phyloP scores from a whole-genome alignment of 1,139 yeast genomes.

The Saccharomyces pastorianus region DNA sequence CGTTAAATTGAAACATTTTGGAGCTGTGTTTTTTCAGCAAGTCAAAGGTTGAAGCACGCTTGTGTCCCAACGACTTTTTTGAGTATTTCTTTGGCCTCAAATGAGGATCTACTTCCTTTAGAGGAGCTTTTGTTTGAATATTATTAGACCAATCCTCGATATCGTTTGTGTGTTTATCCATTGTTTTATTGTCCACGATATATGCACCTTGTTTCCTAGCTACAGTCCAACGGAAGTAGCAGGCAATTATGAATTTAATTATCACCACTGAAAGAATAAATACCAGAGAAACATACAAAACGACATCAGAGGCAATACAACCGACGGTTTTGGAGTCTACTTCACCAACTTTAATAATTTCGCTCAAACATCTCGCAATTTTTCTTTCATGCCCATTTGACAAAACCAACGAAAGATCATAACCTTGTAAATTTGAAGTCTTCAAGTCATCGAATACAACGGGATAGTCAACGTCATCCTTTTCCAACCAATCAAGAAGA shows the following conservation, averaged over 20 bases:
- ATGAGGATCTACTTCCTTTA: constrained; percentile 43
- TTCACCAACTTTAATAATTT: constrained; percentile 79
- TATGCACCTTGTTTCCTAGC: constrained; percentile 77
- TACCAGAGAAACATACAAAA: constrained; percentile 68
- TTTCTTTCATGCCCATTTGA: constrained; percentile 61
- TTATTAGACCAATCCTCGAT: constrained; percentile 76
- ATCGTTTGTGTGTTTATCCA: constrained; percentile 48
- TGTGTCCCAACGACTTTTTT: constrained; percentile 9
- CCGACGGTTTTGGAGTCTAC: constrained; percentile 88
- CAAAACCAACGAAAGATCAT: constrained; percentile 71
- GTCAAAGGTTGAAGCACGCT: constrained; percentile 19
- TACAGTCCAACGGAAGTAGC: constrained; percentile 80
- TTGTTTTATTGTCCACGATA: constrained; percentile 45
- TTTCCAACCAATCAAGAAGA: constrained; percentile 64
- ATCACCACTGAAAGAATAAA: constrained; percentile 76
- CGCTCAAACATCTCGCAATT: constrained; percentile 77
- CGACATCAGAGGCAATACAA: constrained; percentile 87
- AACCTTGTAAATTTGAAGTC: constrained; percentile 56
- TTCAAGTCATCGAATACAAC: constrained; percentile 55
- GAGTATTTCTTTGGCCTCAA: constrained; percentile 16
- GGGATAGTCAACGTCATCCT: constrained; percentile 66
- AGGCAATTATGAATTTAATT: constrained; percentile 72
- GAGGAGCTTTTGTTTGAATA: constrained; percentile 46
- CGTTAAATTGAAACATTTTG: constrained; percentile 16
- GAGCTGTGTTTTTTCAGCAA: constrained; percentile 21